phyloP scores from a whole-genome alignment of 768 basidiomycete genomes.

The Termitomyces eurrhizus region DNA sequence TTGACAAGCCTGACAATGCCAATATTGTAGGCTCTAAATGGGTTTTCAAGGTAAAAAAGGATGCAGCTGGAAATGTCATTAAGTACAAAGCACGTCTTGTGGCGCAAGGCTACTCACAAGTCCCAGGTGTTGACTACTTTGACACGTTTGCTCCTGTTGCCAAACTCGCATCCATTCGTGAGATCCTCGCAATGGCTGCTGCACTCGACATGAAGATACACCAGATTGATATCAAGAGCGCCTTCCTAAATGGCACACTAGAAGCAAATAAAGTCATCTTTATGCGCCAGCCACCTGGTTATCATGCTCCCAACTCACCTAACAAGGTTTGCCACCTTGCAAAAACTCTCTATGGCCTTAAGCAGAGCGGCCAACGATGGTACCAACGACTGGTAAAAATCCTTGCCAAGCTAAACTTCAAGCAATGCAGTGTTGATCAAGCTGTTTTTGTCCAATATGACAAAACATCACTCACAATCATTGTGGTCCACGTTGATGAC shows the following conservation, averaged over 20 bases:
- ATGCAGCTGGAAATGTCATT: background rate
- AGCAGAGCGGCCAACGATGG: constrained; percentile 21
- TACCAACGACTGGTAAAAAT: constrained; percentile 12
- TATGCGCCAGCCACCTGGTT: constrained; percentile 37
- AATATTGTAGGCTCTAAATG: constrained; percentile 21
- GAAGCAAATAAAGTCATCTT: constrained; percentile 31
- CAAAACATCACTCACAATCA: constrained; percentile 9
- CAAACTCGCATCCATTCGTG: constrained; percentile 2
- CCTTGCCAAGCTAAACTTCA: constrained; percentile 16
- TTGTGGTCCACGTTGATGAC: background rate
- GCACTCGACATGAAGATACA: background rate
- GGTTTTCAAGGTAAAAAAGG: background rate
- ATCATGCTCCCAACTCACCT: constrained; percentile 2
- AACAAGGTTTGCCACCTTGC: constrained; percentile 18
- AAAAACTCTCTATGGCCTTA: constrained; percentile 23
- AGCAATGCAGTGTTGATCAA: background rate
- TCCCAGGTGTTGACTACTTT: constrained; percentile 13
- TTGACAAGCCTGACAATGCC: background rate
- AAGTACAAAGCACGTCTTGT: background rate
- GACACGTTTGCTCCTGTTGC: background rate
- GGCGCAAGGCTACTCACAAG: constrained; percentile 15
- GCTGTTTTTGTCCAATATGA: constrained; percentile 4
- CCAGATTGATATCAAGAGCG: background rate
- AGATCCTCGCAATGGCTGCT: background rate
- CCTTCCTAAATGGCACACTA: constrained; percentile 19